Evolutionary conservation across 1,284 basidiomycete species (phyloP).

Genomic region (Trametes polyzona): DNA sequence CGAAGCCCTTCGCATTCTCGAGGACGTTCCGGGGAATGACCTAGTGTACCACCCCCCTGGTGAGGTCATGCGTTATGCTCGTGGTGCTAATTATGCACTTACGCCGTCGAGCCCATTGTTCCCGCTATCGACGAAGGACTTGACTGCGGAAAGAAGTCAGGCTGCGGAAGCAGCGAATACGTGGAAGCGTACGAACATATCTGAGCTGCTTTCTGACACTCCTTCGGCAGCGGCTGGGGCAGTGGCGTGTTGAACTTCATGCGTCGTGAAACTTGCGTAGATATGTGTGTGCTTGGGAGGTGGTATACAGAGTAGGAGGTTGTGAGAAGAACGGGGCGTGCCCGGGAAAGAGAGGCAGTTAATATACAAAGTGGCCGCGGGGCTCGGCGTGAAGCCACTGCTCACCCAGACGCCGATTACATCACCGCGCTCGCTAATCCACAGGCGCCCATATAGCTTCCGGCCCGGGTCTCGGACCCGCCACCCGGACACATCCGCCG

Average conservation of each 20-base stretch:
- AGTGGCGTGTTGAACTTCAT: conserved; percentile 74
- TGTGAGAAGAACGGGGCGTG: neutral
- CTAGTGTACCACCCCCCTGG: conserved; percentile 31
- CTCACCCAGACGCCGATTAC: conserved; percentile 17
- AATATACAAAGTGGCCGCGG: conserved; percentile 3
- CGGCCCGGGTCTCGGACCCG: conserved; percentile 2
- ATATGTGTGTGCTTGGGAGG: neutral
- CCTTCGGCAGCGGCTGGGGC: conserved; percentile 73
- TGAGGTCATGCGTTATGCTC: neutral
- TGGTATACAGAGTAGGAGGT: conserved; percentile 5
- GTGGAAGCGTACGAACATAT: conserved; percentile 56
- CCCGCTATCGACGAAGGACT: conserved; percentile 70
- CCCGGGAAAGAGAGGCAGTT: neutral
- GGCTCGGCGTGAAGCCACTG: conserved; percentile 1
- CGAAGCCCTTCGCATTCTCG: conserved; percentile 82
- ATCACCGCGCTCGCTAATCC: conserved; percentile 3
- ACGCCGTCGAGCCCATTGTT: conserved; percentile 78
- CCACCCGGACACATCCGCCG: neutral
- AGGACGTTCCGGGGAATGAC: conserved; percentile 71
- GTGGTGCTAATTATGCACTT: conserved; percentile 20
- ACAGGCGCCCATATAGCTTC: conserved; percentile 9
- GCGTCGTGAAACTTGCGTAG: too few relatives aligned
- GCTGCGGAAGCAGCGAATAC: neutral
- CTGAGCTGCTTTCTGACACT: conserved; percentile 75
- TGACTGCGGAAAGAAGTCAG: conserved; percentile 48